phyloP scores from a whole-genome alignment of 129 eudicot genomes.

The Helichrysum umbraculigerum region DNA sequence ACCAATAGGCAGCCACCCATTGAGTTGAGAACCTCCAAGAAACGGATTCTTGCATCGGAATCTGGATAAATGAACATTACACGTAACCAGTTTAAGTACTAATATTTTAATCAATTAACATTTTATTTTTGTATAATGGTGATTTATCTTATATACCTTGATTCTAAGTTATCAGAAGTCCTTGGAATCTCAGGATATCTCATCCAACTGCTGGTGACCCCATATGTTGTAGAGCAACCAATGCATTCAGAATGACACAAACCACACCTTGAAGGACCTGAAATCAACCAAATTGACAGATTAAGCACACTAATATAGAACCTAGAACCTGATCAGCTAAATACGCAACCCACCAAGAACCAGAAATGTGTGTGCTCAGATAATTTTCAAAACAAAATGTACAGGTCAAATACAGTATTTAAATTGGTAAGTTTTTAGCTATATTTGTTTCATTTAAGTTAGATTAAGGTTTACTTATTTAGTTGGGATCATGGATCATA shows the following conservation, averaged over 20 bases:
- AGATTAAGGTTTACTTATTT: too few relatives aligned
- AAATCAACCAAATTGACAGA: slow-evolving; percentile 10
- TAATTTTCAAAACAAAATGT: too few relatives aligned
- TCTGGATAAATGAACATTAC: slow-evolving; percentile 29
- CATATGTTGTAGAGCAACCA: slow-evolving; percentile 65
- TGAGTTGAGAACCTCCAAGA: slow-evolving; percentile 44
- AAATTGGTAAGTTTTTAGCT: too few relatives aligned
- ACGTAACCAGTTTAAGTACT: neutral
- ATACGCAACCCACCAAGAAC: too few relatives aligned
- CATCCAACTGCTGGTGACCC: slow-evolving; percentile 49
- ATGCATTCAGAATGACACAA: slow-evolving; percentile 54
- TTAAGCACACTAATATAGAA: neutral
- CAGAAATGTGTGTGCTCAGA: too few relatives aligned
- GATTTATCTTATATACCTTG: slow-evolving; percentile 42
- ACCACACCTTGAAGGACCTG: slow-evolving; percentile 56
- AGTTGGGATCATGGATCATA: too few relatives aligned
- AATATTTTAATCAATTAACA: slow-evolving; percentile 2
- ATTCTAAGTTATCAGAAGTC: slow-evolving; percentile 40
- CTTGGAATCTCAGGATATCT: slow-evolving; percentile 46
- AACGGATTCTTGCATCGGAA: slow-evolving; percentile 47
- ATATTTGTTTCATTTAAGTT: too few relatives aligned
- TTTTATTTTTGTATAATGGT: neutral
- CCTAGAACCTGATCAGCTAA: neutral
- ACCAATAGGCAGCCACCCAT: slow-evolving; percentile 43
- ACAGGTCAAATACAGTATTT: too few relatives aligned